Evolutionary conservation across 2,329 filamentous ascomycete species (phyloP).

Genomic region (Colletotrichum sp.): DNA sequence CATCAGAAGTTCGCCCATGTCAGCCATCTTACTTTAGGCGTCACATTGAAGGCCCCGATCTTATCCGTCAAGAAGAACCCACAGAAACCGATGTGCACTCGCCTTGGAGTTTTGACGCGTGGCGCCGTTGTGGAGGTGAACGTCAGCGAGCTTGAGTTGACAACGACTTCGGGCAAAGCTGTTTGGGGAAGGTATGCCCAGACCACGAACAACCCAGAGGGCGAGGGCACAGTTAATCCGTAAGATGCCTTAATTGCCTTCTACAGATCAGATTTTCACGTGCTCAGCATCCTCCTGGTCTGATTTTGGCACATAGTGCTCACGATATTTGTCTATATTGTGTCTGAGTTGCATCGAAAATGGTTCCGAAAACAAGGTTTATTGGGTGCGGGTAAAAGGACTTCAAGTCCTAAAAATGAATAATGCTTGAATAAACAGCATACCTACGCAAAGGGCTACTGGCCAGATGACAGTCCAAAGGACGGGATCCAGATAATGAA

Average conservation of each 20-base stretch:
- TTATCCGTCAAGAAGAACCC: background rate
- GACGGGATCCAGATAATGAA: constrained; percentile 20
- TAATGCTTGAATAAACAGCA: background rate
- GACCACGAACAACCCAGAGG: background rate
- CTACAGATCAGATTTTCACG: background rate
- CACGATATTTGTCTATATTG: background rate
- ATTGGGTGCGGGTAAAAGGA: background rate
- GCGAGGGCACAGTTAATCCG: background rate
- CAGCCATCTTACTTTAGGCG: background rate
- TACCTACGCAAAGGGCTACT: too few species aligned
- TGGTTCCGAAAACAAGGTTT: background rate
- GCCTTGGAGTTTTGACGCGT: background rate
- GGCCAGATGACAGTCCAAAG: background rate
- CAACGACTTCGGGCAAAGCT: too few species aligned
- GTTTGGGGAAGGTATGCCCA: too few species aligned
- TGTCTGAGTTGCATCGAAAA: background rate
- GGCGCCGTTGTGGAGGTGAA: background rate
- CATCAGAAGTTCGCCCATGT: background rate
- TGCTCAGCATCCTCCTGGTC: background rate
- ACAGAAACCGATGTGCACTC: background rate
- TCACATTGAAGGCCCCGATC: background rate
- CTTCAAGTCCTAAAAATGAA: background rate
- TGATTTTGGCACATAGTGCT: background rate
- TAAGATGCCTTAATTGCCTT: background rate
- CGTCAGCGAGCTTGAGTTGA: background rate